Evolutionary conservation across 805 yeast species (phyloP).

Genomic region (Kazachstania taianensis): DNA sequence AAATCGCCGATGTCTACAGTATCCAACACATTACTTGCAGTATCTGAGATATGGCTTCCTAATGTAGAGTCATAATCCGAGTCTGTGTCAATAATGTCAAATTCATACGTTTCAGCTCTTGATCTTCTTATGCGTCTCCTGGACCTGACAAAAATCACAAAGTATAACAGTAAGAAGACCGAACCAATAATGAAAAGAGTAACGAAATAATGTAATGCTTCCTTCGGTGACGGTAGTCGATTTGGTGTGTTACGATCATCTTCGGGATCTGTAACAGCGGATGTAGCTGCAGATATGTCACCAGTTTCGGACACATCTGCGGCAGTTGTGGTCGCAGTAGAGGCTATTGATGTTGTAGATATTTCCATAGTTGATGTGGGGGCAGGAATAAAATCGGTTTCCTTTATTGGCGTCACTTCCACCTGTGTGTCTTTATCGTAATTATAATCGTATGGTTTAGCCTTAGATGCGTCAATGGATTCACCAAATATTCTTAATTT

Average conservation of each 20-base stretch:
- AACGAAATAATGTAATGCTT: conserved; percentile 53
- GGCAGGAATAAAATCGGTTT: conserved; percentile 1
- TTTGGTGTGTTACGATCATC: conserved; percentile 19
- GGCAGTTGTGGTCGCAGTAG: conserved; percentile 4
- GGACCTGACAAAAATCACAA: conserved; percentile 34
- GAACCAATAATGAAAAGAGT: conserved; percentile 52
- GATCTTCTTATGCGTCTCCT: conserved; percentile 42
- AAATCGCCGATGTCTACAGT: conserved; percentile 22
- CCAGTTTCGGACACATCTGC: conserved; percentile 1
- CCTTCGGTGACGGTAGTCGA: conserved; percentile 32
- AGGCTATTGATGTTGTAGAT: conserved; percentile 1
- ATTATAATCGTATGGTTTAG: conserved; percentile 31
- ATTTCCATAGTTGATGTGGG: no score
- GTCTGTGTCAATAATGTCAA: conserved; percentile 67
- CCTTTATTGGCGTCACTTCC: background rate
- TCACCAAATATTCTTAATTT: conserved; percentile 78
- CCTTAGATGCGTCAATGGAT: conserved; percentile 51
- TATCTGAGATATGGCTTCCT: conserved; percentile 13
- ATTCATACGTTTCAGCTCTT: conserved; percentile 63
- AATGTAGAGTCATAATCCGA: conserved; percentile 29
- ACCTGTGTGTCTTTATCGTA: background rate
- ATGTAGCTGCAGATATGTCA: conserved; percentile 4
- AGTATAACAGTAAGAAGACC: conserved; percentile 35
- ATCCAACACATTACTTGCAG: conserved; percentile 5
- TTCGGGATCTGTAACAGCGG: conserved; percentile 3